phyloP scores from a whole-genome alignment of 352 stramenopile genomes.

The Phytophthora pini region DNA sequence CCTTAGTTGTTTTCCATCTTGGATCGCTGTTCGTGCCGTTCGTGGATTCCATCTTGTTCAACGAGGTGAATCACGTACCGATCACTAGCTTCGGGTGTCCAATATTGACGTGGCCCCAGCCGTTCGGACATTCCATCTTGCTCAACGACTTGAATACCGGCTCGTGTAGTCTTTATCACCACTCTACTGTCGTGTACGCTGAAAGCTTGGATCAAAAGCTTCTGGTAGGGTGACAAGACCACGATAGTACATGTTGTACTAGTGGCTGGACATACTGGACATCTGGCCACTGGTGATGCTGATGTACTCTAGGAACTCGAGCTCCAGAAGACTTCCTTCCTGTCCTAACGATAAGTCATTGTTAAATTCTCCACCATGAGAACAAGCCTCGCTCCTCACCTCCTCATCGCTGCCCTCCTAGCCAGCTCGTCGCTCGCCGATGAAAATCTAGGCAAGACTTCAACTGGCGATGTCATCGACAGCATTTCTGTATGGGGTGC shows the following conservation, averaged over 20 bases:
- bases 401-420: background rate
- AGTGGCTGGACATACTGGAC: too few species aligned
- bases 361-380: conserved; percentile 2
- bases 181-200: background rate
- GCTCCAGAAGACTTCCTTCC: background rate
- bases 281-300: background rate
- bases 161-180: background rate
- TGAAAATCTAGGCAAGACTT: background rate
- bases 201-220: background rate
- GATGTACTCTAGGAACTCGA: background rate
- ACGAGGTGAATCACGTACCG: background rate
- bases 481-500: conserved; percentile 20
- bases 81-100: background rate
- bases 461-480: conserved; percentile 7
- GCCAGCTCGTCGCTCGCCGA: conserved; percentile 2
- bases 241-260: background rate
- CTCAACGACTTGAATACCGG: background rate
- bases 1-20: background rate
- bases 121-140: conserved; percentile 4
- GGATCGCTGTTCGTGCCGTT: background rate
- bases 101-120: background rate
- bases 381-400: background rate
- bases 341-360: background rate
- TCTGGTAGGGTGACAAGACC: background rate
- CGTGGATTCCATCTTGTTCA: background rate